Percentiles rank a stretch among this genome's conserved stretches.
These are phyloP conservation scores for Hordeum marinum DNA, from an alignment of 176 grass and related monocot genomes.

Conservation along the genomic window DNA sequence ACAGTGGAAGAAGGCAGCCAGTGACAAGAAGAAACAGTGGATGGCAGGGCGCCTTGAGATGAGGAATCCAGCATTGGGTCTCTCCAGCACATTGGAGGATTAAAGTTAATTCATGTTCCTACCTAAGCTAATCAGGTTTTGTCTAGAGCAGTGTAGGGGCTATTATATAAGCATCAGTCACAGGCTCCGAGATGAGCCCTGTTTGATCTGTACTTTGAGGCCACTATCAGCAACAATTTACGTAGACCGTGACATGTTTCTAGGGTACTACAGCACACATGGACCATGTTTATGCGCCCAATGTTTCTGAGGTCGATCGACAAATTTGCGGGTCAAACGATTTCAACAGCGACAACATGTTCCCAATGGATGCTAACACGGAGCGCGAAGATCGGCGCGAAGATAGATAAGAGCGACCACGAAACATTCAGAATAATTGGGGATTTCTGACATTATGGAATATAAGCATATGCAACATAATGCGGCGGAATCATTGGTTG, in stretches of 20 bases:
- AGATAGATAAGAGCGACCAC: constrained; percentile 20
- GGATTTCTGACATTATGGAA: constrained; percentile 28
- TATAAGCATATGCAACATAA: constrained; percentile 16
- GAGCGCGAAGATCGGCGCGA: neutral
- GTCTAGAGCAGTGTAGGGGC: neutral
- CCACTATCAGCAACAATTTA: neutral
- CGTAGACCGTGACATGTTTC: neutral
- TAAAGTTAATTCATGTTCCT: constrained; percentile 3
- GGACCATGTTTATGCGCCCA: neutral
- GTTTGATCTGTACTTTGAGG: constrained; percentile 14
- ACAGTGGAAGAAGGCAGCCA: neutral
- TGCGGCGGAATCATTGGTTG: neutral
- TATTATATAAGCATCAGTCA: neutral
- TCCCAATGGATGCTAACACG: neutral
- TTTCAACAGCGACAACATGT: constrained; percentile 19
- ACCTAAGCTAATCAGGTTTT: neutral
- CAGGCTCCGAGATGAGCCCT: constrained; percentile 1
- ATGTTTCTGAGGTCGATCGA: neutral
- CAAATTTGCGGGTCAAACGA: constrained; percentile 25
- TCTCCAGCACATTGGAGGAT: neutral
- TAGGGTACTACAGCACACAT: neutral
- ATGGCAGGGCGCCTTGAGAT: neutral
- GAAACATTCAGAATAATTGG: constrained; percentile 20
- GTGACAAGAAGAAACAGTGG: neutral
- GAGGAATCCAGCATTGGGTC: neutral